phyloP scores from a whole-genome alignment of 2,329 filamentous ascomycete genomes.

The Claviceps purpurea region DNA sequence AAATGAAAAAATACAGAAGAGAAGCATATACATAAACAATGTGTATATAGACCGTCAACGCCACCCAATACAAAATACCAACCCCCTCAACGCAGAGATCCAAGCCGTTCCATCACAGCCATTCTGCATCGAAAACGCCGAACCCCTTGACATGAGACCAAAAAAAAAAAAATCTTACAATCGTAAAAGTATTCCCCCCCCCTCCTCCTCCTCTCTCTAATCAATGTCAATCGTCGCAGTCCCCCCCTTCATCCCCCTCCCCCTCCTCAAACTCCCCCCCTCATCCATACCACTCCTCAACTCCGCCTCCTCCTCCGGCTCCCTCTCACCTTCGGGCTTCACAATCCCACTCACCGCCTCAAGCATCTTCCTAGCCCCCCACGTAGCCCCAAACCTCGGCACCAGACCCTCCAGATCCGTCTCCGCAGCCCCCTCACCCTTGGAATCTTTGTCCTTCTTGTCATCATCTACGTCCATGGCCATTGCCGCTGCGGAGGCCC shows the following conservation, averaged over 20 bases:
- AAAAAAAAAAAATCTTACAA: too few relatives aligned
- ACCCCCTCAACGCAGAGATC: too few relatives aligned
- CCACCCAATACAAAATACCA: too few relatives aligned
- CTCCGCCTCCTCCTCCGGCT: conserved; percentile 1
- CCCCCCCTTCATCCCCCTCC: not conserved
- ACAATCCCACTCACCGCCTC: conserved; percentile 32
- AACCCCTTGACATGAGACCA: too few relatives aligned
- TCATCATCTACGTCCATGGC: conserved; percentile 1
- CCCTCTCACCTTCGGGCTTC: conserved; percentile 17
- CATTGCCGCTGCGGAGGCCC: not conserved
- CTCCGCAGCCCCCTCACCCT: conserved; percentile 3
- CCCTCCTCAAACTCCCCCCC: conserved; percentile 8
- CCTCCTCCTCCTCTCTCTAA: not conserved
- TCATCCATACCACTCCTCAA: conserved; percentile 8
- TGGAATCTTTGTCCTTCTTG: conserved; percentile 7
- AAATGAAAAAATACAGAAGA: too few relatives aligned
- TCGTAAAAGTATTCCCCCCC: not conserved
- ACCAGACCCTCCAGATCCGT: conserved; percentile 23
- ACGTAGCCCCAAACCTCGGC: conserved; percentile 24
- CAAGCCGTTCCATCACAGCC: too few relatives aligned
- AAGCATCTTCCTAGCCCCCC: conserved; percentile 31
- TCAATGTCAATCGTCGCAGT: not conserved
- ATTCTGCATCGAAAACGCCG: too few relatives aligned
- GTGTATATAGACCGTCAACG: too few relatives aligned
- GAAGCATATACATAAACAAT: too few relatives aligned